Percentiles rank a stretch among this genome's conserved stretches.
Conservation (phyloP, 352 stramenopile species). For the Phytopythium helicoides region DNA sequence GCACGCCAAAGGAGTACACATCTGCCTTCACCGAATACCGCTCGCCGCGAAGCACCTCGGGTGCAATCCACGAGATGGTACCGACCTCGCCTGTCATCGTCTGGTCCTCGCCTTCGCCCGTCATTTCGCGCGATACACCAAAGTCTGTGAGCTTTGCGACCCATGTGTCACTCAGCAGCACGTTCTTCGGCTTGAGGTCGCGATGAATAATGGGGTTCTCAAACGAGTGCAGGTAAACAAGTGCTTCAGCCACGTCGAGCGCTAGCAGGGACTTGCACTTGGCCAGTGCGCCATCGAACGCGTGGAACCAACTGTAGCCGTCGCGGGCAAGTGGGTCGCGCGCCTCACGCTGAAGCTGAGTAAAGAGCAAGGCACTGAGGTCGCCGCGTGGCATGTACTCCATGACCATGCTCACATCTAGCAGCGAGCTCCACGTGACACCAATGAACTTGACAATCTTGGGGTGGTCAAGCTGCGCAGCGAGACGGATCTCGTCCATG, state of each 20-base stretch:
- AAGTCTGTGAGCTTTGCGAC: conserved; percentile 24
- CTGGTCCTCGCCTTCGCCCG: conserved; percentile 13
- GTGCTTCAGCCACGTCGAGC: conserved; percentile 41
- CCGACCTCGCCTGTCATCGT: conserved; percentile 55
- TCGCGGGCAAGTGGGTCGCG: conserved; percentile 2
- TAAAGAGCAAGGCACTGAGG: conserved; percentile 20
- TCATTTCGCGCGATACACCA: conserved; percentile 18
- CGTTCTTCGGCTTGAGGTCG: conserved; percentile 79
- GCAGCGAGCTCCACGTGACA: conserved; percentile 37
- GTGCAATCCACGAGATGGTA: conserved; percentile 35
- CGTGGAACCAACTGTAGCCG: conserved; percentile 5
- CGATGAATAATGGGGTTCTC: conserved; percentile 72
- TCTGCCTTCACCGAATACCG: conserved; percentile 69
- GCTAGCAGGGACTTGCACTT: conserved; percentile 27
- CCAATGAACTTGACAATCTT: conserved; percentile 50
- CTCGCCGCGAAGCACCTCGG: conserved; percentile 61
- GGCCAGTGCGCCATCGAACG: conserved; percentile 2
- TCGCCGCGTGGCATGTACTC: conserved; percentile 42
- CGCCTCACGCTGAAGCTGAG: conserved; percentile 2
- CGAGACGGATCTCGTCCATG: conserved; percentile 56
- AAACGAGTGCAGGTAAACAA: conserved; percentile 60
- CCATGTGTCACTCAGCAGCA: conserved; percentile 44
- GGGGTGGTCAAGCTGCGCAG: conserved; percentile 30
- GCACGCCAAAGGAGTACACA: conserved; percentile 73
- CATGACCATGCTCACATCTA: conserved; percentile 36